Percentiles rank a stretch among this genome's conserved stretches.
Evolutionary conservation across 1,139 yeast genomes (phyloP).

Genomic region (Yamadazyma triangularis): DNA sequence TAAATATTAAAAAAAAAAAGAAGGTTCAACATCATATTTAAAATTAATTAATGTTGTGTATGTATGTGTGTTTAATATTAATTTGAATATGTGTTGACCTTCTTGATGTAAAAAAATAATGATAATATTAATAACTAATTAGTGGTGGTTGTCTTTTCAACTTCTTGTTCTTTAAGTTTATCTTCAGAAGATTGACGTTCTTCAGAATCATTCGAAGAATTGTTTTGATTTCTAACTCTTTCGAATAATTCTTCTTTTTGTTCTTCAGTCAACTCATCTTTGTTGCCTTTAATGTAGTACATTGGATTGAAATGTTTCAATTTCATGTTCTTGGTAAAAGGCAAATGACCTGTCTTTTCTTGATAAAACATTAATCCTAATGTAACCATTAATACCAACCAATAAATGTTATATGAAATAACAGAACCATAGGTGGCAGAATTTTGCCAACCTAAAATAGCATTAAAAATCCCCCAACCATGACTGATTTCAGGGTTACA

Average conservation of each 20-base stretch:
- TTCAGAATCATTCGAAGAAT: not conserved
- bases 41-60: no score
- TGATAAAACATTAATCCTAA: constrained; percentile 57
- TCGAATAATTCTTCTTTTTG: constrained; percentile 50
- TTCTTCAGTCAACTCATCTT: constrained; percentile 50
- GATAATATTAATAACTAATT: no score
- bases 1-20: no score
- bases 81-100: constrained; percentile 1
- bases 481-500: constrained; percentile 81
- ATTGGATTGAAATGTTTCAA: constrained; percentile 59
- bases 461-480: constrained; percentile 88
- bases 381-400: constrained; percentile 56
- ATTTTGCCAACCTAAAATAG: constrained; percentile 87
- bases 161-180: constrained; percentile 7
- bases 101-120: constrained; percentile 3
- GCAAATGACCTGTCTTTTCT: constrained; percentile 47
- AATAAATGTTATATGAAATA: constrained; percentile 72
- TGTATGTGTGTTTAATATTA: constrained; percentile 8
- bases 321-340: constrained; percentile 39
- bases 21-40: no score
- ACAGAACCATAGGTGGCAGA: constrained; percentile 84
- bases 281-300: constrained; percentile 61
- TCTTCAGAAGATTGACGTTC: constrained; percentile 20
- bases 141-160: constrained; percentile 1
- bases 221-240: constrained; percentile 20